Percentiles rank a stretch among this genome's conserved stretches.
phyloP scores from a whole-genome alignment of 306 rosid species.

The Prunus mongolica region DNA sequence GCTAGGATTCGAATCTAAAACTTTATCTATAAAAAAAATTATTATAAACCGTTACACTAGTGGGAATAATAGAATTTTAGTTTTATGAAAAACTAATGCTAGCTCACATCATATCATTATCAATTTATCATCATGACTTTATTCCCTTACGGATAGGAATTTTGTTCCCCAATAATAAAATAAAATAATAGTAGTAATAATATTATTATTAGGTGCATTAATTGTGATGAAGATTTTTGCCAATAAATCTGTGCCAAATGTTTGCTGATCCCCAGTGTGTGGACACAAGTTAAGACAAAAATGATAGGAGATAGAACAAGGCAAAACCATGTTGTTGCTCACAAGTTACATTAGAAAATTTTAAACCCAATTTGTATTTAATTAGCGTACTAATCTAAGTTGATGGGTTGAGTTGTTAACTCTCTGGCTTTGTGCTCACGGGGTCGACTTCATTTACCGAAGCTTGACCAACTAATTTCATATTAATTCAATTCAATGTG shows the following conservation, averaged over 20 bases:
- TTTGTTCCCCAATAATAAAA: no score
- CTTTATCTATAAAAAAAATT: accelerated
- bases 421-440: conserved; percentile 17
- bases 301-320: neutral
- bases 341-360: neutral
- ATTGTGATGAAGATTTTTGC: neutral
- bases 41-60: no score
- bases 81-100: no score
- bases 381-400: no score
- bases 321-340: conserved; percentile 3
- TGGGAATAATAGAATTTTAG: no score
- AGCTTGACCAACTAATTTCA: conserved; percentile 12
- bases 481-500: conserved; percentile 11
- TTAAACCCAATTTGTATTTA: no score
- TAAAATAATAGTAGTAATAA: no score
- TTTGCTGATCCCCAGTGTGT: conserved; percentile 1
- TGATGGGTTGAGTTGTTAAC: neutral
- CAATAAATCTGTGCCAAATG: neutral
- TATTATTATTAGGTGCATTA: no score
- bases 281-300: conserved; percentile 4
- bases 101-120: no score
- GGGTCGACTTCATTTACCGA: conserved; percentile 27
- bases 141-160: no score
- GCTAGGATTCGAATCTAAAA: accelerated
- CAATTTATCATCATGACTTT: no score